Conservation (phyloP, 2,329 filamentous ascomycete genomes). For the Fusarium brachygibbosum region DNA sequence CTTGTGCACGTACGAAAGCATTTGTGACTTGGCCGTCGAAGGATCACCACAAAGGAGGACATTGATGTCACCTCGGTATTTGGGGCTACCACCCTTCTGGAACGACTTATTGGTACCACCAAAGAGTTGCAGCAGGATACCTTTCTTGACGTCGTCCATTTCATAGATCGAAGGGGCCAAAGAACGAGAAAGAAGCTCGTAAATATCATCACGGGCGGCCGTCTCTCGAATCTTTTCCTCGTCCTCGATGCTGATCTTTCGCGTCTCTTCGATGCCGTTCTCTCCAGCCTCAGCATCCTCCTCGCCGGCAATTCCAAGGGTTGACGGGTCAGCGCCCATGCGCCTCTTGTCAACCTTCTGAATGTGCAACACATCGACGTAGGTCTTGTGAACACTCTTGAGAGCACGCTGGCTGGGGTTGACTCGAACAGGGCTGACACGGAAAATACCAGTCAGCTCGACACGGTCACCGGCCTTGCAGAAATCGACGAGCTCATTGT, state of each 20-base stretch:
- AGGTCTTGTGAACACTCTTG: conserved; percentile 98
- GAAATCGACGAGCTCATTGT: conserved; percentile 96
- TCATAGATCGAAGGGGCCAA: conserved; percentile 96
- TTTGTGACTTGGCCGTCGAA: conserved; percentile 94
- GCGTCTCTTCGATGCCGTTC: conserved; percentile 83
- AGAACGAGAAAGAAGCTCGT: conserved; percentile 90
- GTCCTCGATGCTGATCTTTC: conserved; percentile 87
- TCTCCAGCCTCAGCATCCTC: conserved; percentile 74
- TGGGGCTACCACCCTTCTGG: conserved; percentile 93
- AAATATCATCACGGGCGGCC: conserved; percentile 85
- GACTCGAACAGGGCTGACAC: conserved; percentile 91
- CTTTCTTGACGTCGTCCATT: conserved; percentile 99
- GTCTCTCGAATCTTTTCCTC: conserved; percentile 89
- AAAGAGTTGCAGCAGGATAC: conserved; percentile 95
- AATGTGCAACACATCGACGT: conserved; percentile 93
- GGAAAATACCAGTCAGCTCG: conserved; percentile 96
- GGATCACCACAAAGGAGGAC: conserved; percentile 96
- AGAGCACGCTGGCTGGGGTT: conserved; percentile 93
- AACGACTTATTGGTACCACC: conserved; percentile 99
- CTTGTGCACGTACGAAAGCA: conserved; percentile 95
- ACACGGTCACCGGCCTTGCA: conserved; percentile 98
- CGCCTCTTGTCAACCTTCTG: conserved; percentile 97
- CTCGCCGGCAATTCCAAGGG: conserved; percentile 84
- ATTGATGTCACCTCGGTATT: conserved; percentile 98
- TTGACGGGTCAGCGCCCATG: conserved; percentile 90